Evolutionary conservation across 306 rosid species (phyloP).

Genomic region (Abrus pulchellus): DNA sequence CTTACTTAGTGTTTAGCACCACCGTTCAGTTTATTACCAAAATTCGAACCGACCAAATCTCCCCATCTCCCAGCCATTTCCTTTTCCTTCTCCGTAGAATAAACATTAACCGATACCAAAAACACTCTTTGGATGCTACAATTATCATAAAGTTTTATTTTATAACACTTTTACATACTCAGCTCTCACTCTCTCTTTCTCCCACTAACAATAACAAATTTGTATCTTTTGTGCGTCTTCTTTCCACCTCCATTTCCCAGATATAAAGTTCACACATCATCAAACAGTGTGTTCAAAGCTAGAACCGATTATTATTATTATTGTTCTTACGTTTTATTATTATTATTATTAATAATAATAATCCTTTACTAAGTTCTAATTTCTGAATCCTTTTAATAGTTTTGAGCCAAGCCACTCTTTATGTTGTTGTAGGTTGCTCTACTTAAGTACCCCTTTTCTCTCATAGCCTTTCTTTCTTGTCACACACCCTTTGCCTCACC

Average conservation of each 20-base stretch:
- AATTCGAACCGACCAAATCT: not conserved
- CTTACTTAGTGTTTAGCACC: not conserved
- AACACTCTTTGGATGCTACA: not conserved
- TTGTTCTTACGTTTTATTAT: not conserved
- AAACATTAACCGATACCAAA: not conserved
- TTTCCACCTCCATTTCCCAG: not conserved
- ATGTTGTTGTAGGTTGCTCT: not conserved
- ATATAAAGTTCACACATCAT: slow-evolving; percentile 7
- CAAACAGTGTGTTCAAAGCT: not conserved
- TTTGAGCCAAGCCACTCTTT: not conserved
- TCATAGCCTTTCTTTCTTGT: slow-evolving; percentile 14
- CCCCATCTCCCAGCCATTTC: not conserved
- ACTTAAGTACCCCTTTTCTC: slow-evolving; percentile 7
- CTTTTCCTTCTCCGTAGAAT: not conserved
- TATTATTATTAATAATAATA: not conserved
- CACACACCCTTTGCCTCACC: slow-evolving; percentile 39
- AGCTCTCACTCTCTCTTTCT: not conserved
- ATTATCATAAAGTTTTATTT: not conserved
- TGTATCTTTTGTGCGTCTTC: not conserved
- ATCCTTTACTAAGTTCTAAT: not conserved
- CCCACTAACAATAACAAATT: not conserved
- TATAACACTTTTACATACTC: not conserved
- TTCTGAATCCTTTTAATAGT: not conserved
- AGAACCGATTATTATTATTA: not conserved
- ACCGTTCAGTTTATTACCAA: not conserved